Percentiles rank a stretch among this genome's conserved stretches.
These are phyloP conservation scores for Gentiana macrophylla DNA, from an alignment of 257 asterid genomes.

Conservation along the genomic window DNA sequence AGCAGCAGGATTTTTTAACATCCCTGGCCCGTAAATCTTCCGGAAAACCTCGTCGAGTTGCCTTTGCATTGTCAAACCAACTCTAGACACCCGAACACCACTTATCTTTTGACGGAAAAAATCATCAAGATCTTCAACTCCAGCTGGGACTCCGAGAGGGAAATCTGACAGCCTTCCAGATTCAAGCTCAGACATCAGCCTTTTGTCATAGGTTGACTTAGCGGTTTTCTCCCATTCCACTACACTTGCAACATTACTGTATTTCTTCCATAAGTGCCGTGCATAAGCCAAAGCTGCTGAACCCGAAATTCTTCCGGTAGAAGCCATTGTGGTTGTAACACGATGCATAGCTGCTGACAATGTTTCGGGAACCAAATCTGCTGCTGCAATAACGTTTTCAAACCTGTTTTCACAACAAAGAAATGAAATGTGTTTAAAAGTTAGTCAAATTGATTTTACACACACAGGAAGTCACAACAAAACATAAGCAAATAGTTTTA, in stretches of 20 bases:
- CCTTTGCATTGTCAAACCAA: slow-evolving; percentile 78
- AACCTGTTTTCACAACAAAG: slow-evolving; percentile 41
- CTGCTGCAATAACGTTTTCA: slow-evolving; percentile 73
- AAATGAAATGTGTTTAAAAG: too few relatives aligned
- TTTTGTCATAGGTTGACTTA: slow-evolving; percentile 71
- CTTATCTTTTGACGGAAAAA: slow-evolving; percentile 85
- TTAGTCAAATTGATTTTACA: too few relatives aligned
- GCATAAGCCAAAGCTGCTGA: slow-evolving; percentile 68
- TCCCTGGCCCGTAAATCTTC: slow-evolving; percentile 42
- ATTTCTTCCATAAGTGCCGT: slow-evolving; percentile 64
- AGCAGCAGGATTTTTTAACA: slow-evolving; percentile 41
- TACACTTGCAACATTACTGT: slow-evolving; percentile 55
- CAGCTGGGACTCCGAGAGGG: slow-evolving; percentile 86
- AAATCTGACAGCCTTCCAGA: slow-evolving; percentile 68
- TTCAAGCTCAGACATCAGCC: slow-evolving; percentile 74
- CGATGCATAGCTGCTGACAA: slow-evolving; percentile 76
- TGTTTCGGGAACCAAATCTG: slow-evolving; percentile 80
- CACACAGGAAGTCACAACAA: too few relatives aligned
- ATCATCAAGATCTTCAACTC: slow-evolving; percentile 93
- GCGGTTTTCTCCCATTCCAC: slow-evolving; percentile 80
- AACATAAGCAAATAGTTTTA: too few relatives aligned
- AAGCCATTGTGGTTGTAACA: slow-evolving; percentile 52
- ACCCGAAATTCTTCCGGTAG: slow-evolving; percentile 67
- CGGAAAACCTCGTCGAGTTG: slow-evolving; percentile 70
- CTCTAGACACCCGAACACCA: slow-evolving; percentile 69